Evolutionary conservation across 768 basidiomycete species (phyloP).

Genomic region (Hygrophorus pudorinus): DNA sequence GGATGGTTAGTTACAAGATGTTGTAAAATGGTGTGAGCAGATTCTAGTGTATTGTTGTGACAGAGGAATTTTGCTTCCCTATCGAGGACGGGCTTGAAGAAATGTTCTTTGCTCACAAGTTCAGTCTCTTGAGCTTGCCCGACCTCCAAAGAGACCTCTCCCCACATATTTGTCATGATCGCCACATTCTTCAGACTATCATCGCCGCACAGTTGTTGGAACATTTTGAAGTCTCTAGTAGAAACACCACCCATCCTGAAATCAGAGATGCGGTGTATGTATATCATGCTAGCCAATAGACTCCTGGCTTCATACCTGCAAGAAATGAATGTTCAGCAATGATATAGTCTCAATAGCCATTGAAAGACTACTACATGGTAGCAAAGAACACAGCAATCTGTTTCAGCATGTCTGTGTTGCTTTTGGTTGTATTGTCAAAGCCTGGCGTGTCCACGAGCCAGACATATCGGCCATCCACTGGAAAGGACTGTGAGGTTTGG

Average conservation of each 20-base stretch:
- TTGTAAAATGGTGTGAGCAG: constrained; percentile 32
- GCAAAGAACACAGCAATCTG: constrained; percentile 16
- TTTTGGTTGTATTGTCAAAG: constrained; percentile 27
- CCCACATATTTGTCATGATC: constrained; percentile 40
- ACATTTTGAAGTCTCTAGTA: constrained; percentile 33
- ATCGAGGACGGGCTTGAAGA: constrained; percentile 35
- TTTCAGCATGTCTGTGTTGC: constrained; percentile 24
- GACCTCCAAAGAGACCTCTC: constrained; percentile 21
- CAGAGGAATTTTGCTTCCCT: constrained; percentile 30
- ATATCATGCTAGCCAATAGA: constrained; percentile 29
- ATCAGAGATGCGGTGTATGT: constrained; percentile 33
- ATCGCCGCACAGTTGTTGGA: constrained; percentile 34
- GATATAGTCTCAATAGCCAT: not conserved
- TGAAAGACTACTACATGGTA: constrained; percentile 6
- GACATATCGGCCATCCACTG: constrained; percentile 19
- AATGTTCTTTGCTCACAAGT: constrained; percentile 23
- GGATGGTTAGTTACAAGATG: constrained; percentile 31
- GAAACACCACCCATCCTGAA: constrained; percentile 29
- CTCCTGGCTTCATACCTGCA: constrained; percentile 11
- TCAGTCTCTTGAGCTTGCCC: constrained; percentile 28
- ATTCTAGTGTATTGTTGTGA: constrained; percentile 24
- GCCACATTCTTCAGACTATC: constrained; percentile 32
- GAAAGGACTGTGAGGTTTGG: constrained; percentile 16
- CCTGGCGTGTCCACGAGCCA: constrained; percentile 31
- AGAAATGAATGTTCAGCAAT: not conserved